Conservation (phyloP, 129 eudicot species). For the Pulicaria dysenterica region DNA sequence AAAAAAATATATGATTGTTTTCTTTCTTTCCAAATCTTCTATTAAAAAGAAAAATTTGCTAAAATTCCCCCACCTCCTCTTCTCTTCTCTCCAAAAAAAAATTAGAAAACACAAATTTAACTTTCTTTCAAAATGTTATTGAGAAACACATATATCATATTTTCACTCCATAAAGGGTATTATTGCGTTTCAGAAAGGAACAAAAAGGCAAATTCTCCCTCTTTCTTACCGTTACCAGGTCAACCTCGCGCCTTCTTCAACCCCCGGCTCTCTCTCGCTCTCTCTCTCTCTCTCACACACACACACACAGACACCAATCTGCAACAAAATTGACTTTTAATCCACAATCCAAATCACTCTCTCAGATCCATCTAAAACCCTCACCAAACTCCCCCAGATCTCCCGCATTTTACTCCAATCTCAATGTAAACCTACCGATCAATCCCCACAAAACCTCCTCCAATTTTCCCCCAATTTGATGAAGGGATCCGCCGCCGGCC, state of each 20-base stretch:
- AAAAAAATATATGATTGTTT: no score
- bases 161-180: no score
- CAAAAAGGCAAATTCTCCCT: neutral
- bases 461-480: slow-evolving; percentile 15
- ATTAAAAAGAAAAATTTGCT: no score
- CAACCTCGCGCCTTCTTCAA: slow-evolving; percentile 20
- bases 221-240: slow-evolving; percentile 40
- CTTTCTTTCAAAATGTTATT: no score
- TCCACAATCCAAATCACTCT: neutral
- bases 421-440: slow-evolving; percentile 30
- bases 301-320: neutral
- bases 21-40: no score
- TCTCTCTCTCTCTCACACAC: neutral
- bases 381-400: slow-evolving; percentile 34
- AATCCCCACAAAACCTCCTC: neutral
- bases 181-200: no score
- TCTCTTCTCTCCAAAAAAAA: no score
- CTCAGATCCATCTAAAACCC: slow-evolving; percentile 35
- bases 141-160: no score
- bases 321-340: slow-evolving; percentile 22
- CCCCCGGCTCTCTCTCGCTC: neutral
- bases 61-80: no score
- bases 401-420: neutral
- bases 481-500: slow-evolving; percentile 28
- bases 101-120: no score